Percentiles rank a stretch among this genome's conserved stretches.
phyloP scores from a whole-genome alignment of 768 basidiomycete genomes.

The Gloeostereum incarnatum region DNA sequence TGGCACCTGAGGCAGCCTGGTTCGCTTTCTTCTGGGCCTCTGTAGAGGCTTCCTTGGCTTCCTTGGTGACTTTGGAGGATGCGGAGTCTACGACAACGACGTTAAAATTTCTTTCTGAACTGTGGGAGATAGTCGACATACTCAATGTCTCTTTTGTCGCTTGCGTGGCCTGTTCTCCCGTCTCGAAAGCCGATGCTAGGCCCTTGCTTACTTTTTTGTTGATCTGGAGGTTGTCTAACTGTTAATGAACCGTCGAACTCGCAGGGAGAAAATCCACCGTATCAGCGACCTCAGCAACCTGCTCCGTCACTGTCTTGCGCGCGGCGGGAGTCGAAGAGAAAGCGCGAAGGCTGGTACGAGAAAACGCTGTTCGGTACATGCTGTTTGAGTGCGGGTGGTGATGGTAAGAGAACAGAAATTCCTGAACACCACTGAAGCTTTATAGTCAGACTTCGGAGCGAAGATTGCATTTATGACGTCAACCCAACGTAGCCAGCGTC shows the following conservation, averaged over 20 bases:
- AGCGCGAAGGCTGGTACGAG: slow-evolving; percentile 12
- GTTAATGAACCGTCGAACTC: neutral
- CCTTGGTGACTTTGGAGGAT: slow-evolving; percentile 21
- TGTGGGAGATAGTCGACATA: slow-evolving; percentile 11
- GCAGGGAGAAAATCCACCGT: slow-evolving; percentile 18
- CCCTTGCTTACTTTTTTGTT: slow-evolving; percentile 35
- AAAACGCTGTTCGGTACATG: slow-evolving; percentile 11
- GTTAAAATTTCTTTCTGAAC: neutral
- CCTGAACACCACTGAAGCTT: too few relatives aligned
- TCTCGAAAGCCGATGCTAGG: slow-evolving; percentile 37
- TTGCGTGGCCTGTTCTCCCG: slow-evolving; percentile 30
- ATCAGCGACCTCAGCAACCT: slow-evolving; percentile 33
- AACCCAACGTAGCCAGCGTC: too few relatives aligned
- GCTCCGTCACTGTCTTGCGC: slow-evolving; percentile 31
- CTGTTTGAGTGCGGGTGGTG: neutral
- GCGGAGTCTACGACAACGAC: slow-evolving; percentile 20
- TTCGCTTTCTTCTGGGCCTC: slow-evolving; percentile 26
- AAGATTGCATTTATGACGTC: too few relatives aligned
- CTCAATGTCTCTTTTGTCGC: slow-evolving; percentile 32
- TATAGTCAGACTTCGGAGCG: too few relatives aligned
- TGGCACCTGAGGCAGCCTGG: too few relatives aligned
- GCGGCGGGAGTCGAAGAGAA: slow-evolving; percentile 26
- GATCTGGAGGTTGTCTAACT: slow-evolving; percentile 18
- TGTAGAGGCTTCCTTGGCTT: slow-evolving; percentile 24
- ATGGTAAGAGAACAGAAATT: too few relatives aligned